Conservation (phyloP, 352 stramenopile genomes). For the Pythium folliculosum region DNA sequence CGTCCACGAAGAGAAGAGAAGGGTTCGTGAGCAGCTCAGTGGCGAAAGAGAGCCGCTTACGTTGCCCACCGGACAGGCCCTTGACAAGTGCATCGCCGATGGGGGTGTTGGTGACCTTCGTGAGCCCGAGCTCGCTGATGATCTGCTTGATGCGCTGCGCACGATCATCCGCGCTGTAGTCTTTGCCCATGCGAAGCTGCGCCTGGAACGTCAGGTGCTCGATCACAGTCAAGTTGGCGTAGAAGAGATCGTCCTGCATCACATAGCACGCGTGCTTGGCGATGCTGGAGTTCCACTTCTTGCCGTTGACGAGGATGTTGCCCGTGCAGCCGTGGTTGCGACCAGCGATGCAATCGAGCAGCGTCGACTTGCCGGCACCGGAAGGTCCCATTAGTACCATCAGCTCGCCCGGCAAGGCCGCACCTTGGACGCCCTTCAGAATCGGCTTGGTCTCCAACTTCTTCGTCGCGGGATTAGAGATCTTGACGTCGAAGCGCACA, state of each 20-base stretch:
- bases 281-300: constrained; percentile 38
- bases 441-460: constrained; percentile 40
- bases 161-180: constrained; percentile 34
- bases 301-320: constrained; percentile 39
- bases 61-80: constrained; percentile 70
- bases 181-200: constrained; percentile 68
- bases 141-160: constrained; percentile 42
- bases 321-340: constrained; percentile 37
- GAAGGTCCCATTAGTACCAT: constrained; percentile 67
- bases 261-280: constrained; percentile 72
- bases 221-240: constrained; percentile 81
- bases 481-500: constrained; percentile 35
- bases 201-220: constrained; percentile 91
- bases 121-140: constrained; percentile 42
- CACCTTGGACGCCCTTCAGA: constrained; percentile 47
- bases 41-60: constrained; percentile 47
- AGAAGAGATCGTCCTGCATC: constrained; percentile 91
- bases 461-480: constrained; percentile 31
- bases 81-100: constrained; percentile 65
- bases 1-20: constrained; percentile 84
- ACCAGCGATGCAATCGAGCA: constrained; percentile 55
- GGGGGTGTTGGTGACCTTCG: constrained; percentile 44
- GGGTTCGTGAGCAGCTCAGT: constrained; percentile 85
- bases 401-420: constrained; percentile 38
- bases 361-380: constrained; percentile 53